Evolutionary conservation across 2,329 filamentous ascomycete species (phyloP), one percentile per base, ranked within the genome.

Genomic region (Amylocarpus encephaloides): DNA sequence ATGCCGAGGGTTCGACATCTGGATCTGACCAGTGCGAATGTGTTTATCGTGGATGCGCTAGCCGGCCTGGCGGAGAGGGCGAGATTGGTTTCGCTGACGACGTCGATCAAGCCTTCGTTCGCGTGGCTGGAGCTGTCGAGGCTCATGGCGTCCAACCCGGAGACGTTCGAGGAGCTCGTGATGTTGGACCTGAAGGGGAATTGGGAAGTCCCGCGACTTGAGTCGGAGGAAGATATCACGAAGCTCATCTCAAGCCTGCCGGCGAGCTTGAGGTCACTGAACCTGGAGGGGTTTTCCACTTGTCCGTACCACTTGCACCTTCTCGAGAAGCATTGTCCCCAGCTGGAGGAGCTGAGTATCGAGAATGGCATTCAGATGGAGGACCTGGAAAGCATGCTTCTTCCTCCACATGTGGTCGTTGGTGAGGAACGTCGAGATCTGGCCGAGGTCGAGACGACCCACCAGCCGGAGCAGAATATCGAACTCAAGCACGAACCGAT

Each of bases 1-100:
- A 43, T 43, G 36, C 49, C 49, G 5, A 11, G 43, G 6, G 34
- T 51, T 18, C 43, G 32, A 12, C n/a, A 43, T 30, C 22, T 51
- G n/a, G 38, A 50, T 18, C 34, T 50, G 6, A 16, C 22, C 9
- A 18, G 11, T 2, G 10, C 38, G 16, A 35, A 46, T 16, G 38
- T 51, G 29, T 15, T 7, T 11, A 29, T 38, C 10, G 38, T 22
- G 2, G 43, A 43, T 13, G 39, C 33, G 6, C 7, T 26, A 26
- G 22, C 4, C 7, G 22, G 22, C 22, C 22, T 26, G 4, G 7
- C 22, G 22, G 22, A 26, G 22, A 7, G 22, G 4, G 22, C 22
- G 22, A 26, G 22, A 7, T 26, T 26, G 22, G 22, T 26, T 4
- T 26, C 22, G 22, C 22, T 26, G 22, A 26, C 4, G 7, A 26